Conservation (phyloP, 257 asterid genomes). For the Solanum bulbocastanum region DNA sequence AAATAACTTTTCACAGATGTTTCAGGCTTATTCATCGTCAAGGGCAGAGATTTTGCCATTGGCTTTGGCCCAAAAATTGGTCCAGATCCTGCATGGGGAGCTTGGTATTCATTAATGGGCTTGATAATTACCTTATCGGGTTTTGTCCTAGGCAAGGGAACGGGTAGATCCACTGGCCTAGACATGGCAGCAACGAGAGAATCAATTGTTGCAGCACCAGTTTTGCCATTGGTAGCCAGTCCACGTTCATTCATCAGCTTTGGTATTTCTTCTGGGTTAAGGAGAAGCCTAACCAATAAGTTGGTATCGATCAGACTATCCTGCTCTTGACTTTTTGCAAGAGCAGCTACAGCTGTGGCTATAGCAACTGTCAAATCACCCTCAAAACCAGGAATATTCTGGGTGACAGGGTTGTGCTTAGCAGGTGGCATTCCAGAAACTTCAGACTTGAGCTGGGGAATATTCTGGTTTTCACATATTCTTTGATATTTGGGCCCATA, state of each 20-base stretch:
- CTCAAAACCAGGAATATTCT: background rate
- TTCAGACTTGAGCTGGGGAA: background rate
- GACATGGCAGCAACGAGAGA: background rate
- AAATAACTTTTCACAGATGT: background rate
- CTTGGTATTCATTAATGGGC: background rate
- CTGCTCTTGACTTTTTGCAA: conserved; percentile 11
- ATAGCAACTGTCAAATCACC: conserved; percentile 19
- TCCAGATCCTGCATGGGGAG: background rate
- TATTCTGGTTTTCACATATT: background rate
- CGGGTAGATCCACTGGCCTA: background rate
- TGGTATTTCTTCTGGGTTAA: conserved; percentile 27
- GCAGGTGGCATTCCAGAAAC: background rate
- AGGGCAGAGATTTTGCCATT: background rate
- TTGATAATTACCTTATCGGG: background rate
- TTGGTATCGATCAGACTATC: conserved; percentile 19
- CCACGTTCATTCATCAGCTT: conserved; percentile 13
- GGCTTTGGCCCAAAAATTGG: background rate
- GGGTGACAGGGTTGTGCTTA: background rate
- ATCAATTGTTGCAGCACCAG: background rate
- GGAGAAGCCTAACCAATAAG: conserved; percentile 23
- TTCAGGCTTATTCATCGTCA: background rate
- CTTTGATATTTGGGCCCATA: background rate
- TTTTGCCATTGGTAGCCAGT: background rate
- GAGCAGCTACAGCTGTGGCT: conserved; percentile 33
- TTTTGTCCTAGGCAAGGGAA: background rate